phyloP scores from a whole-genome alignment of 2,329 filamentous ascomycete genomes.

The Huntiella bhutanensis region DNA sequence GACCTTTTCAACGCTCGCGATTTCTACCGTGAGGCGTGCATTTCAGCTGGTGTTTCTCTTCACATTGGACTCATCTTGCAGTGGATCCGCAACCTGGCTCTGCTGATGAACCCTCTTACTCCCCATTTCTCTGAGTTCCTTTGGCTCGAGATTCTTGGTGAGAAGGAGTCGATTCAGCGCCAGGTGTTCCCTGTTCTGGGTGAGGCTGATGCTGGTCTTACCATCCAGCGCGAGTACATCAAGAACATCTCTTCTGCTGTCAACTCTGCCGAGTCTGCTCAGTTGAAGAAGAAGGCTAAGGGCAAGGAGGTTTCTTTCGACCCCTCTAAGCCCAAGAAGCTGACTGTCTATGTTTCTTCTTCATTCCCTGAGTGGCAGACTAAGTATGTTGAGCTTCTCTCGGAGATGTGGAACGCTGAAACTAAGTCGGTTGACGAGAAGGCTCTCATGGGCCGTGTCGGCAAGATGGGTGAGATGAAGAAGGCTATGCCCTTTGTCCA shows the following conservation, averaged over 20 bases:
- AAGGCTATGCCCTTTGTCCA: constrained; percentile 97
- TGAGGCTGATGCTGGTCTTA: constrained; percentile 44
- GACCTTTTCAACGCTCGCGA: constrained; percentile 79
- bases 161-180: constrained; percentile 56
- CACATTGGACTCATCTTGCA: constrained; percentile 60
- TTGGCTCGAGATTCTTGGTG: constrained; percentile 78
- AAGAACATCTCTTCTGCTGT: constrained; percentile 59
- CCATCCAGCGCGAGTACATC: constrained; percentile 68
- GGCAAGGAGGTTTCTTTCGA: constrained; percentile 76
- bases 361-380: constrained; percentile 82
- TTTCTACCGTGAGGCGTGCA: constrained; percentile 71
- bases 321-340: constrained; percentile 77
- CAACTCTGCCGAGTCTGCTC: constrained; percentile 63
- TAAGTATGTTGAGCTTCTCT: constrained; percentile 67
- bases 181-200: constrained; percentile 57
- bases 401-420: constrained; percentile 44
- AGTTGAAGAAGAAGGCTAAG: constrained; percentile 80
- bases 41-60: constrained; percentile 63
- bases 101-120: constrained; percentile 65
- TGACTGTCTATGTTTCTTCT: constrained; percentile 66
- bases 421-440: constrained; percentile 58
- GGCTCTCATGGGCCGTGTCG: constrained; percentile 55
- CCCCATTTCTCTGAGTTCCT: constrained; percentile 92
- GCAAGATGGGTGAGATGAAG: constrained; percentile 80
- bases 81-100: constrained; percentile 73